phyloP scores from a whole-genome alignment of 805 yeast genomes.

The Metschnikowia reukaufii region DNA sequence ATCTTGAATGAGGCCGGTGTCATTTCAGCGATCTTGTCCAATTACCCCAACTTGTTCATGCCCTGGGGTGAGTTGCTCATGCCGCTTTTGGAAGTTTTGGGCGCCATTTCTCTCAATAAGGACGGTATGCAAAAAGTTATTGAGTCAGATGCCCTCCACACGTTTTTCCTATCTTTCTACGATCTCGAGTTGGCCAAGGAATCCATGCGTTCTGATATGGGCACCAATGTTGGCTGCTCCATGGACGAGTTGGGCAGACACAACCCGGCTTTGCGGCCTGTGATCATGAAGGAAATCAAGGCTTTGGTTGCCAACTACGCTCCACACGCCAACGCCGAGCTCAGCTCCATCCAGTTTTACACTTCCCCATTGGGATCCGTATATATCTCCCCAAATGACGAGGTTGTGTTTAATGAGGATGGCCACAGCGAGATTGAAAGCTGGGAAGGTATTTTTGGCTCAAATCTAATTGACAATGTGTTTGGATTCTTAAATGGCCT shows the following conservation, averaged over 20 bases:
- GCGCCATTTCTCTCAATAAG: constrained; percentile 77
- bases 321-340: constrained; percentile 29
- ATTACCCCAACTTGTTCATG: constrained; percentile 55
- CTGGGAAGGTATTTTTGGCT: constrained; percentile 54
- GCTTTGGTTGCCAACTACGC: constrained; percentile 49
- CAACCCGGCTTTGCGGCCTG: constrained; percentile 68
- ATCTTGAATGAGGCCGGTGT: constrained; percentile 77
- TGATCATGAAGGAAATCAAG: constrained; percentile 50
- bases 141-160: constrained; percentile 34
- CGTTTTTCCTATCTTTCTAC: constrained; percentile 52
- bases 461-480: constrained; percentile 50
- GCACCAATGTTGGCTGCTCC: constrained; percentile 59
- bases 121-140: constrained; percentile 66
- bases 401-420: constrained; percentile 42
- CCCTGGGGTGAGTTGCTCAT: constrained; percentile 59
- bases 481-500: constrained; percentile 52
- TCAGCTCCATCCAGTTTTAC: constrained; percentile 44
- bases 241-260: constrained; percentile 84
- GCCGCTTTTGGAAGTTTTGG: constrained; percentile 63
- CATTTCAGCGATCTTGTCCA: constrained; percentile 60
- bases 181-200: constrained; percentile 51
- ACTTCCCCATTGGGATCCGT: constrained; percentile 39
- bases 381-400: constrained; percentile 43
- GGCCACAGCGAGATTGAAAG: constrained; percentile 39
- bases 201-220: constrained; percentile 48